Evolutionary conservation across 768 basidiomycete species (phyloP).

Genomic region (Naganishia vishniacii): DNA sequence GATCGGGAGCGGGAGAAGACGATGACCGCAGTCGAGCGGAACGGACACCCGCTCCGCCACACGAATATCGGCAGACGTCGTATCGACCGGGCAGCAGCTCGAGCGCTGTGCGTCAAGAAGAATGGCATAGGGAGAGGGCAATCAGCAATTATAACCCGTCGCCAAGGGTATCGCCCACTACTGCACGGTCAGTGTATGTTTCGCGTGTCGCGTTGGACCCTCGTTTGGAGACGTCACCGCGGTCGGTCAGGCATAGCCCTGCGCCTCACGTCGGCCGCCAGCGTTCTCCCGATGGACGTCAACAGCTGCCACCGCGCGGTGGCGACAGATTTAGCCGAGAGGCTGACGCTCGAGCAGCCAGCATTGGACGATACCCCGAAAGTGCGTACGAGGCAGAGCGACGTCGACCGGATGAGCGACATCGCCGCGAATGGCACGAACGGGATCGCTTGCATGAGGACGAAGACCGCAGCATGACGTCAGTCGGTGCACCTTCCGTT

Average conservation of each 20-base stretch:
- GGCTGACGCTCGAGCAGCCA: not conserved
- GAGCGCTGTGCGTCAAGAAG: constrained; percentile 21
- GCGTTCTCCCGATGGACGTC: not conserved
- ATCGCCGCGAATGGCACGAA: constrained; percentile 28
- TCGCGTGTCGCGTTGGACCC: not conserved
- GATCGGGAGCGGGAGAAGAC: not conserved
- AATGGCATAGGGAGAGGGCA: constrained; percentile 31
- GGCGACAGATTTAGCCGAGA: not conserved
- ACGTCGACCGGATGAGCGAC: constrained; percentile 49
- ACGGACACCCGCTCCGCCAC: constrained; percentile 25
- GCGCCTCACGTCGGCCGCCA: constrained; percentile 8
- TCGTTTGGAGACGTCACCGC: constrained; percentile 10
- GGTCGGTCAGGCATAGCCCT: not conserved
- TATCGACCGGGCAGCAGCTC: constrained; percentile 11
- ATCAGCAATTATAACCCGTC: constrained; percentile 51
- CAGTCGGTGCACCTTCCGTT: constrained; percentile 3
- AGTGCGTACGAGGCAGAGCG: constrained; percentile 48
- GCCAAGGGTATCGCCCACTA: not conserved
- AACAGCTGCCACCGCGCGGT: no score
- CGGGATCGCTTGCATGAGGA: constrained; percentile 27
- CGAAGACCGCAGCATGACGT: constrained; percentile 6
- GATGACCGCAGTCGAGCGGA: constrained; percentile 28
- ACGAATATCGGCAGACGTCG: constrained; percentile 28
- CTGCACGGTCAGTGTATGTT: not conserved
- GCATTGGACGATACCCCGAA: constrained; percentile 49